Base-by-base conservation (phyloP, 1,284 basidiomycete species). In the Amylostereum areolatum region DNA sequence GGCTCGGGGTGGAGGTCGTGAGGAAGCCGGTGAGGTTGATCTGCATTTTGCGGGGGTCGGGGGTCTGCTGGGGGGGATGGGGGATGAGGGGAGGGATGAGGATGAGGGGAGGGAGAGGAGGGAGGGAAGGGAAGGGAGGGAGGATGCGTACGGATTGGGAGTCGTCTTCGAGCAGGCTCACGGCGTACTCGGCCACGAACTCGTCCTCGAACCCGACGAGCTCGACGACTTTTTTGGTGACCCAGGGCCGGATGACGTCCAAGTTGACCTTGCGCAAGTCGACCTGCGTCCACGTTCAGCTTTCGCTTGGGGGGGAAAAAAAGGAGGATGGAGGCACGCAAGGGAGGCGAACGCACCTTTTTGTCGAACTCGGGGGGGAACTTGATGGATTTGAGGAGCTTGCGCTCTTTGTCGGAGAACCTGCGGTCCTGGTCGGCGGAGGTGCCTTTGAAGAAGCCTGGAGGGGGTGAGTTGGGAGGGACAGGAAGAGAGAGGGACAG, bases 131-230 rank as follows among this genome's bases (percentile, higher is more conserved):
- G 10, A 24, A 27, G 9, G 10, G 4, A 4, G 7, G 18, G 25
- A 32, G 7, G 9, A 29, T 6, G 30, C 83, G 58, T 56, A 95
- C 92, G n/a, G 89, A 85, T 56, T 87, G 78, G 27, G 80, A 77
- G 44, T 83, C 75, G 59, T 96, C 91, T 65, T 99, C 96, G 5
- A 99, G 70, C 41, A 97, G 75, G 24, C 92, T 91, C 80, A 92
- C 89, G 12, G 92, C 92, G 64, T 97, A 98, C 66, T 98, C 96
- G 28, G 97, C 85, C 30, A 99, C 89, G 35, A 99, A 88, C 62
- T 99, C 96, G 66, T 99, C 96, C 63, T 99, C 96, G 46, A 98
- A 85, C 4, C 93, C 92, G 35, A 96, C 81, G 25, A 97, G 77
- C 58, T 94, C 89, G 4, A 89, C 81, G 49, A 97, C 83, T 63